Conservation (phyloP, 1,284 basidiomycete species). For the Ceratobasidium sp. region DNA sequence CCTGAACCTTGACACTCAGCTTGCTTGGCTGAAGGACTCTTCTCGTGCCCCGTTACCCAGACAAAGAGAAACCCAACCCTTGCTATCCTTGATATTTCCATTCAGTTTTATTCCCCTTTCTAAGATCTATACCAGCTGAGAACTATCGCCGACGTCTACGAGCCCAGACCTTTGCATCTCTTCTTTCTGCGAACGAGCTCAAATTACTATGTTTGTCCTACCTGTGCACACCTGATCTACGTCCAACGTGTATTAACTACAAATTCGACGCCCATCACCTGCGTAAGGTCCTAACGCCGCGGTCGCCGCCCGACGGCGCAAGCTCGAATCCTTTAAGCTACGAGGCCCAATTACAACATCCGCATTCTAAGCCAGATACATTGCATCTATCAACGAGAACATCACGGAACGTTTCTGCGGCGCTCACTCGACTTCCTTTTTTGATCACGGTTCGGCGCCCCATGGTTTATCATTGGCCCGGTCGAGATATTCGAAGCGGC, state of each 20-base stretch:
- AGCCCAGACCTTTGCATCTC: no score
- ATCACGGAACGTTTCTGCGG: slow-evolving; percentile 1
- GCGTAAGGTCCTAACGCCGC: not conserved
- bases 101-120: no score
- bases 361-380: slow-evolving; percentile 16
- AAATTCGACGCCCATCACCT: not conserved
- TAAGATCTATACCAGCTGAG: no score
- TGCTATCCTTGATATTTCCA: no score
- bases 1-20: no score
- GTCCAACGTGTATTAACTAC: not conserved
- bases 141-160: no score
- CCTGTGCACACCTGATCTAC: not conserved
- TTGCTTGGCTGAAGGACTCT: no score
- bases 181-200: no score
- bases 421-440: slow-evolving; percentile 23
- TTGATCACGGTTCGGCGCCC: slow-evolving; percentile 17
- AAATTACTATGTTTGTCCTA: not conserved
- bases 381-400: not conserved
- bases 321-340: slow-evolving; percentile 2
- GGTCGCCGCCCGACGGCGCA: slow-evolving; percentile 19
- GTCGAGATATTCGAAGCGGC: not conserved
- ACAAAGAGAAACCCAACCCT: no score
- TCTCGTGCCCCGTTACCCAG: no score
- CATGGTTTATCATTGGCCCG: not conserved
- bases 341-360: not conserved